Evolutionary conservation across 768 basidiomycete genomes (phyloP).

Genomic region (Chlorophyllum brunneum): DNA sequence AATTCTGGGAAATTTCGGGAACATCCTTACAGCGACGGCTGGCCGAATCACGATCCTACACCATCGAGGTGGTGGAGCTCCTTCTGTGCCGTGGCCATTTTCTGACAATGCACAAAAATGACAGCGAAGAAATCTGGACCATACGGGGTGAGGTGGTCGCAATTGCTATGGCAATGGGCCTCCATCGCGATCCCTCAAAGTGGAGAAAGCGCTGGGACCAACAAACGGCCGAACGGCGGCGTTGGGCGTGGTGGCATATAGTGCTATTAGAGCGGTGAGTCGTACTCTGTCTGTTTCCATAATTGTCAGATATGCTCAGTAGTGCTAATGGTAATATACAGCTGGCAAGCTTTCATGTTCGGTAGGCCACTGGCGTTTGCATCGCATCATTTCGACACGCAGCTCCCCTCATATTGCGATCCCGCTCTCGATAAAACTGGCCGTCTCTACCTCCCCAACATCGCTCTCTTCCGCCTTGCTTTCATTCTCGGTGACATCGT

Average conservation of each 20-base stretch:
- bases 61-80: slow-evolving; percentile 74
- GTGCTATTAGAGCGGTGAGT: slow-evolving; percentile 71
- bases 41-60: slow-evolving; percentile 55
- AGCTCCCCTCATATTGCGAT: slow-evolving; percentile 66
- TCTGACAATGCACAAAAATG: slow-evolving; percentile 66
- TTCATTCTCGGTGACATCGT: slow-evolving; percentile 81
- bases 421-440: slow-evolving; percentile 58
- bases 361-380: slow-evolving; percentile 74
- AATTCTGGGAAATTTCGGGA: slow-evolving; percentile 68
- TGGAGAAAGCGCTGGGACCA: slow-evolving; percentile 63
- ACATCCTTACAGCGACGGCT: slow-evolving; percentile 60
- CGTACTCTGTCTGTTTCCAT: slow-evolving; percentile 8
- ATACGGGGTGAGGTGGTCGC: slow-evolving; percentile 70
- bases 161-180: slow-evolving; percentile 77
- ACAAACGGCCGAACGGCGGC: slow-evolving; percentile 61
- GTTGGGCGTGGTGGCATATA: slow-evolving; percentile 94
- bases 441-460: slow-evolving; percentile 68
- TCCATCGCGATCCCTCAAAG: slow-evolving; percentile 82
- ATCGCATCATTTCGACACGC: slow-evolving; percentile 82
- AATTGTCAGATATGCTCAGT: slow-evolving; percentile 9
- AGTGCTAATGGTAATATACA: slow-evolving; percentile 23
- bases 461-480: slow-evolving; percentile 73
- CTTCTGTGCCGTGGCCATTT: slow-evolving; percentile 69
- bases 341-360: slow-evolving; percentile 89
- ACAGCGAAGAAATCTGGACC: slow-evolving; percentile 80